Conservation (phyloP, 2,329 filamentous ascomycete species). For the Plectosphaerella sp. region DNA sequence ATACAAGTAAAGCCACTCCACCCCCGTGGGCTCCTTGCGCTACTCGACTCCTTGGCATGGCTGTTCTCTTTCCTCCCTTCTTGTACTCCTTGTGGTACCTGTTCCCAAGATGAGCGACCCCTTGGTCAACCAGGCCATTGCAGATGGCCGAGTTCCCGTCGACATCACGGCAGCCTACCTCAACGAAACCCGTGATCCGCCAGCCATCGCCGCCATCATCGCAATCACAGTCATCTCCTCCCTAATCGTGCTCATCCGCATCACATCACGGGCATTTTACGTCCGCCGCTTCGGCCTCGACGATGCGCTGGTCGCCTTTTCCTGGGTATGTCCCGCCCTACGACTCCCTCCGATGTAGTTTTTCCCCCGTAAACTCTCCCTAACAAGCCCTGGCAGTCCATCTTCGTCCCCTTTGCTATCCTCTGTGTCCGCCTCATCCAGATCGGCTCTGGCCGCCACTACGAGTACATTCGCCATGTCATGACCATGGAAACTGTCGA, state of each 20-base stretch:
- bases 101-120: constrained; percentile 6
- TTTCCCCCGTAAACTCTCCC: too few species aligned
- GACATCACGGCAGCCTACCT: constrained; percentile 27
- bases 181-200: constrained; percentile 27
- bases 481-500: constrained; percentile 34
- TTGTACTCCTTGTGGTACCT: not conserved
- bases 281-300: constrained; percentile 16
- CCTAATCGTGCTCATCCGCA: constrained; percentile 26
- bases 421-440: constrained; percentile 39
- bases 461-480: constrained; percentile 41
- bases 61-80: too few species aligned
- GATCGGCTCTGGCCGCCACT: constrained; percentile 42
- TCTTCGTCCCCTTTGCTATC: constrained; percentile 36
- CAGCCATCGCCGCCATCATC: constrained; percentile 33
- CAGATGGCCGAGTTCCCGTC: constrained; percentile 28
- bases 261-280: constrained; percentile 25
- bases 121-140: constrained; percentile 23
- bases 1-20: too few species aligned
- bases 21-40: too few species aligned
- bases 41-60: too few species aligned
- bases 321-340: not conserved
- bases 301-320: not conserved
- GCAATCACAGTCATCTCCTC: constrained; percentile 28
- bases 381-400: not conserved
- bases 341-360: too few species aligned